Evolutionary conservation across 148 eudicot genomes (phyloP).

Genomic region (Rhododendron ferrugineum): DNA sequence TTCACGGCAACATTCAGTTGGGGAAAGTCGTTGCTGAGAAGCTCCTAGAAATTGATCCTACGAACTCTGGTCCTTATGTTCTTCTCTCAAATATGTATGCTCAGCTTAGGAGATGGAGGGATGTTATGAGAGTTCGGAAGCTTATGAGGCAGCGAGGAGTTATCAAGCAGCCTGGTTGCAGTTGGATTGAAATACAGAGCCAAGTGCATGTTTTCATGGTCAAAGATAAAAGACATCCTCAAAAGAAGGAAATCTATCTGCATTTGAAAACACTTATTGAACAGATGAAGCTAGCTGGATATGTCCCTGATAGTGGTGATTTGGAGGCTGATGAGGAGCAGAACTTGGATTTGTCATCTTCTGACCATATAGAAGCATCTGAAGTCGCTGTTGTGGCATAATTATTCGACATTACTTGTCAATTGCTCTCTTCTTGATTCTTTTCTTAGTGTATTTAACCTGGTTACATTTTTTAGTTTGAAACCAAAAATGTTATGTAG

Average conservation of each 20-base stretch:
- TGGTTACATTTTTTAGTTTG: not conserved
- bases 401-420: not conserved
- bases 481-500: not conserved
- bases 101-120: conserved; percentile 67
- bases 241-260: conserved; percentile 43
- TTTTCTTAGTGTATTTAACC: not conserved
- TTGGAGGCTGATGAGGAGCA: conserved; percentile 50
- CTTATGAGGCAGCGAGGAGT: conserved; percentile 69
- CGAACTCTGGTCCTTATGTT: conserved; percentile 79
- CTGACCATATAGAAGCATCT: conserved; percentile 20
- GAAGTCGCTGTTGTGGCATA: conserved; percentile 22
- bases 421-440: not conserved
- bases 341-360: conserved; percentile 20
- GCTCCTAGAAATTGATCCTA: conserved; percentile 61
- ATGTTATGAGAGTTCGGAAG: conserved; percentile 58
- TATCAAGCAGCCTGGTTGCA: conserved; percentile 87
- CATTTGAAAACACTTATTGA: conserved; percentile 42
- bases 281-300: conserved; percentile 61
- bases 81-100: conserved; percentile 94
- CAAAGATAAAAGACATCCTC: conserved; percentile 58
- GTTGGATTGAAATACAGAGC: conserved; percentile 81
- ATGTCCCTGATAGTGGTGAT: conserved; percentile 39
- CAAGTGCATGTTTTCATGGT: conserved; percentile 67
- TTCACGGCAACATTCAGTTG: conserved; percentile 58
- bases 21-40: conserved; percentile 70